Percentiles rank a stretch among this genome's conserved stretches.
phyloP scores from a whole-genome alignment of 192 early-diverging fungal species.

The Podila epigama region DNA sequence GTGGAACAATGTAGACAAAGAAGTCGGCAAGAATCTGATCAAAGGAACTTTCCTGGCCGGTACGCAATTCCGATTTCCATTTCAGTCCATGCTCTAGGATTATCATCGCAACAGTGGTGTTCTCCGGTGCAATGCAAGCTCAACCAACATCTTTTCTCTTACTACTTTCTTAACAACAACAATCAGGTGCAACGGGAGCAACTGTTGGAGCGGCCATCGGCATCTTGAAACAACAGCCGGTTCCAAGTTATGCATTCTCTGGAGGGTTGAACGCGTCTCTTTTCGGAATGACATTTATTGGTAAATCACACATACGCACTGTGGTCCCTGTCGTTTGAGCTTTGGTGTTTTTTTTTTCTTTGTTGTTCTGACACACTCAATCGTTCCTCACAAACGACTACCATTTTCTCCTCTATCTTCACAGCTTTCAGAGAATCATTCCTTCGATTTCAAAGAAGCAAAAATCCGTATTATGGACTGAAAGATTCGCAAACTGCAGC shows the following conservation, averaged over 20 bases:
- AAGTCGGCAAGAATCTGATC: constrained; percentile 36
- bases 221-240: constrained; percentile 54
- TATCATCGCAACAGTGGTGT: not conserved
- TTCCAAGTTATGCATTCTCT: constrained; percentile 48
- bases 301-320: too few species aligned
- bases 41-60: constrained; percentile 32
- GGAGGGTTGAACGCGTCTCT: constrained; percentile 58
- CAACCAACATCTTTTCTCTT: not conserved
- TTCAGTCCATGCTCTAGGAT: not conserved
- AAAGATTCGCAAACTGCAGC: constrained; percentile 67
- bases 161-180: not conserved
- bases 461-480: constrained; percentile 59
- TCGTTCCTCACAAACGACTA: too few species aligned
- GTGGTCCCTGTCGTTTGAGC: too few species aligned
- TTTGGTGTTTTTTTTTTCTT: too few species aligned
- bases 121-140: not conserved
- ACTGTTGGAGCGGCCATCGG: constrained; percentile 52
- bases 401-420: too few species aligned
- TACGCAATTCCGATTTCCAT: constrained; percentile 2
- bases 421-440: constrained; percentile 66
- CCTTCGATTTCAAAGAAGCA: constrained; percentile 60
- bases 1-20: constrained; percentile 15
- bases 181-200: constrained; percentile 49
- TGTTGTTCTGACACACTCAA: too few species aligned
- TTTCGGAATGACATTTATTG: constrained; percentile 60